Base-by-base conservation (phyloP, 495 filamentous ascomycete species). In the Podospora australis region DNA sequence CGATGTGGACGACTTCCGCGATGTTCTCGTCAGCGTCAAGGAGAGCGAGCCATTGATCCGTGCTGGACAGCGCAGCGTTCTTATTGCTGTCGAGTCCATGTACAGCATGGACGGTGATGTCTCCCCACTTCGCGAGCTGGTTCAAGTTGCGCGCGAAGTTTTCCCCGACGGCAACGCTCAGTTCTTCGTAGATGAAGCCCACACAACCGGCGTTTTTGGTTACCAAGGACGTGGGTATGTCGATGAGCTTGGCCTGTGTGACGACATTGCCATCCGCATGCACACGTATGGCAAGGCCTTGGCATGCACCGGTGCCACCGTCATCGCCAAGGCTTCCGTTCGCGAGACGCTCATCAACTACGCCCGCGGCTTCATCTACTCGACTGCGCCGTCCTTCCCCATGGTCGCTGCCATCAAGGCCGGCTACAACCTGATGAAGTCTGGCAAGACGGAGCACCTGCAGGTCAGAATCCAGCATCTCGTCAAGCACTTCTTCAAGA, bases 61-160 rank as follows among this genome's bases (percentile, higher is more conserved):
- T 25, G 55, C 50, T 11, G 72, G 77, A 2, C 54, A 58, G 30
- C 53, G 55, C 19, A 79, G 74, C 54, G 67, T 83, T 6, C 82
- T 91, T 54, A 70, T 91, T 17, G 80, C 81, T 1, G 69, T 90
- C 1, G 87, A 92, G 57, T 74, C 76, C 2, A 66, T 90, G n/a
- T 92, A 92, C 60, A 87, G 82, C 46, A 92, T 92, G 87, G 86
- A 91, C 58, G 87, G 87, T 0, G 86, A 90, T 63, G 56, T 87
- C 7, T 78, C 76, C 8, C 84, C 83, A 0, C 66, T 92, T 13
- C 54, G 59, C 13, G 69, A 80, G 19, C 74, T 90, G 28, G 69
- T 85, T 1, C 55, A 67, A 6, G 55, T 75, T 1, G 77, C 83
- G 0, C 74, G 88, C 42, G 59, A 63, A 1, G 51, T 79, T 4